Evolutionary conservation across 306 rosid genomes (phyloP), one percentile per base, ranked within the genome.

Genomic region (Spatholobus suberectus): DNA sequence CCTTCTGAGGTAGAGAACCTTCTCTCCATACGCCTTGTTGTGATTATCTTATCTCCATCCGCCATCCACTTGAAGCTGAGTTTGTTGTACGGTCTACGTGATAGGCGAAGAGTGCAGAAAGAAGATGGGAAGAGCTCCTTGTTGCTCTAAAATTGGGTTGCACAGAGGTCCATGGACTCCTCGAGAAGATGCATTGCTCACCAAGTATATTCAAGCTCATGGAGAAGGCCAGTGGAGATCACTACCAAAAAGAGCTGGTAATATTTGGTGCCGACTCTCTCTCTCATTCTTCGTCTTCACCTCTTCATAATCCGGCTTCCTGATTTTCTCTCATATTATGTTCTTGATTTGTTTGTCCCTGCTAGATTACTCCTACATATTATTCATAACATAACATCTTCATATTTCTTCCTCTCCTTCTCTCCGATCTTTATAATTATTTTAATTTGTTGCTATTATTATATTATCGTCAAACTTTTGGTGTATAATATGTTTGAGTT

Each of bases 201-300:
- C 90, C 14, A 86, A 86, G 29, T 90, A 88, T 78, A 90, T 94
- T 76, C 92, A 89, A 85, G 87, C 90, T 73, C 95, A 94, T 62
- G 97, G 98, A 0, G 97, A 94, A 92, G 98, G 98, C 81, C 91
- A 92, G 26, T 94, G 98, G 98, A 83, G 95, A 90, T 89, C 97
- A 43, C 77, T 94, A 23, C 98, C 98, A 0, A 86, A 94, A 72
- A 89, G 84, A 79, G 97, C 98, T 75, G 98, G 98, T 94, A 81
- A n/a, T n/a, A n/a, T n/a, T n/a, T n/a, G n/a, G n/a, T n/a, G n/a
- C n/a, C n/a, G n/a, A n/a, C n/a, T n/a, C n/a, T n/a, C n/a, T n/a
- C n/a, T n/a, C n/a, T 23, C 17, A 17, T 6, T 1, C 2, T 4
- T 0, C 14, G 0, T 4, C 18, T 49, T 49, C 58, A 15, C 2